Conservation (phyloP, 176 grass and related monocot genomes). For the Ensete ventricosum region DNA sequence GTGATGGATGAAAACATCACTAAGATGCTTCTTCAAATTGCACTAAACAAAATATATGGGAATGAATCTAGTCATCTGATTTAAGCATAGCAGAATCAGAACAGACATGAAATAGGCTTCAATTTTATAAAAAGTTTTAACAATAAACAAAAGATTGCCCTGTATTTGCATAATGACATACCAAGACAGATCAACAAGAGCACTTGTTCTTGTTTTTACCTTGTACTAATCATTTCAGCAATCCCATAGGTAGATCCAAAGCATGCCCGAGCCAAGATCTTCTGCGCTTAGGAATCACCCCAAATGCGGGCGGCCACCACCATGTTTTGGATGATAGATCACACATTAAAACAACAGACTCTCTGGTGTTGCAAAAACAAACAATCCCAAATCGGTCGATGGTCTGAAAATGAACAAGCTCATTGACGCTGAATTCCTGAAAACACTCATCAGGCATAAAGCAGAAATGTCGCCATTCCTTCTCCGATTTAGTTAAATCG, state of each 20-base stretch:
- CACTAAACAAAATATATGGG: too few species aligned
- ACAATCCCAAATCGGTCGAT: slow-evolving; percentile 32
- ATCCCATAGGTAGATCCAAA: slow-evolving; percentile 8
- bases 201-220: neutral
- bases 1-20: too few species aligned
- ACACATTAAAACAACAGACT: slow-evolving; percentile 39
- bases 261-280: slow-evolving; percentile 49
- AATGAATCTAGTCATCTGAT: too few species aligned
- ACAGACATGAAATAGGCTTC: too few species aligned
- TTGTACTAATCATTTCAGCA: neutral
- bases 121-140: too few species aligned
- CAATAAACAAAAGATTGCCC: too few species aligned
- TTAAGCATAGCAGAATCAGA: too few species aligned
- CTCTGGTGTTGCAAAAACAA: slow-evolving; percentile 38
- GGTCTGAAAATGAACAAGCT: slow-evolving; percentile 26
- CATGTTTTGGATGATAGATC: slow-evolving; percentile 19
- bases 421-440: slow-evolving; percentile 19
- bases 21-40: too few species aligned
- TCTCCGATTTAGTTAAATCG: neutral
- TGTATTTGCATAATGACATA: neutral
- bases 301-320: slow-evolving; percentile 17
- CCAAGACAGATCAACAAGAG: neutral
- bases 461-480: slow-evolving; percentile 5
- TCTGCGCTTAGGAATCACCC: slow-evolving; percentile 5
- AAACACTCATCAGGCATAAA: slow-evolving; percentile 30